Evolutionary conservation across 176 grass and related monocot genomes (phyloP).

Genomic region (Ensete ventricosum): DNA sequence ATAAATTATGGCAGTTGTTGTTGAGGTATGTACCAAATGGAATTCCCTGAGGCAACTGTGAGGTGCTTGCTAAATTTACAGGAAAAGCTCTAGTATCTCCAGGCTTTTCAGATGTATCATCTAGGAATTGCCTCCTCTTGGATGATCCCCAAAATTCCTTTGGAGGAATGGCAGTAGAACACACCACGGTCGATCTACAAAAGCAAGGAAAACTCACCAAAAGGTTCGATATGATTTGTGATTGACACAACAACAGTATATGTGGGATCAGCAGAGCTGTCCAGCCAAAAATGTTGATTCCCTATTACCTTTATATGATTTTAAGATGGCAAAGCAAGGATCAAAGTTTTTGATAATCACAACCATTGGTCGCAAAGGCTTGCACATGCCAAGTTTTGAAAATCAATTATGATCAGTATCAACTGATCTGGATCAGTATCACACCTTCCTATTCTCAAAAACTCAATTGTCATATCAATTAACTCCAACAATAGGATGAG

Average conservation of each 20-base stretch:
- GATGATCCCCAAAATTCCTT: constrained; percentile 12
- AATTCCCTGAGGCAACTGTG: constrained; percentile 13
- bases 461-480: too few relatives aligned
- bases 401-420: too few relatives aligned
- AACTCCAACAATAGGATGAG: too few relatives aligned
- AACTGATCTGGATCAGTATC: too few relatives aligned
- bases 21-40: constrained; percentile 2
- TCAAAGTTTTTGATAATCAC: too few relatives aligned
- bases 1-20: background rate
- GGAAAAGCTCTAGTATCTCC: background rate
- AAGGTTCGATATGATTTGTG: background rate
- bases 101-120: constrained; percentile 12
- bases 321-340: too few relatives aligned
- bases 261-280: background rate
- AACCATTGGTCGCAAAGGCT: too few relatives aligned
- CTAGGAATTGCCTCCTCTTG: constrained; percentile 28
- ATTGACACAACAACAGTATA: background rate
- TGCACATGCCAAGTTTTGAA: too few relatives aligned
- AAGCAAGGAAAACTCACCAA: background rate
- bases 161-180: constrained; percentile 25
- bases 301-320: too few relatives aligned
- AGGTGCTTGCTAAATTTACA: background rate
- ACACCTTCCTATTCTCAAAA: too few relatives aligned
- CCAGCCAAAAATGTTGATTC: too few relatives aligned
- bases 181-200: constrained; percentile 25